phyloP scores from a whole-genome alignment of 2,329 filamentous ascomycete genomes.

The Neonectria punicea region DNA sequence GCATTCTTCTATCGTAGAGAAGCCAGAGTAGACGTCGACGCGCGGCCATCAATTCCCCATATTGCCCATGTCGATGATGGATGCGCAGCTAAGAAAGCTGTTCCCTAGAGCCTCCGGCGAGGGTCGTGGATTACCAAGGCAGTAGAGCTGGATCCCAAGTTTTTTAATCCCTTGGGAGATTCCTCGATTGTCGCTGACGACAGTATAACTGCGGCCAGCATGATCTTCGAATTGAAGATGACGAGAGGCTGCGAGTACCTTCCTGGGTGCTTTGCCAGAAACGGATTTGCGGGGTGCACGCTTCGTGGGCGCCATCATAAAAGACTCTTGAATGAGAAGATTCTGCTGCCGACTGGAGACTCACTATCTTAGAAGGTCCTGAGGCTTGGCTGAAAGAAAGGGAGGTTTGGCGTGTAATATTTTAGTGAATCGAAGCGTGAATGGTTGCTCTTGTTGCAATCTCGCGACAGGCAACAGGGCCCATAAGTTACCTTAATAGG shows the following conservation, averaged over 20 bases:
- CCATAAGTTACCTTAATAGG: not conserved
- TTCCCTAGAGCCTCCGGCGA: slow-evolving; percentile 2
- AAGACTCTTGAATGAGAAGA: too few relatives aligned
- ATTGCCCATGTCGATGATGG: not conserved
- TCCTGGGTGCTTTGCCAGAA: not conserved
- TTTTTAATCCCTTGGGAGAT: slow-evolving; percentile 1
- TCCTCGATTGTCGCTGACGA: not conserved
- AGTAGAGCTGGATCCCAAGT: slow-evolving; percentile 32
- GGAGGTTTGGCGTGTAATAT: not conserved
- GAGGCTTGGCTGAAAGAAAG: not conserved
- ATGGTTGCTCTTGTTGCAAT: too few relatives aligned
- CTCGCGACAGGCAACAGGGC: not conserved
- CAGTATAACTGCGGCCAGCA: slow-evolving; percentile 10
- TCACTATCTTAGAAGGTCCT: not conserved
- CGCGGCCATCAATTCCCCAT: slow-evolving; percentile 19
- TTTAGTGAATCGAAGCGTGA: not conserved
- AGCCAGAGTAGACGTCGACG: slow-evolving; percentile 23
- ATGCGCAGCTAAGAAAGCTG: not conserved
- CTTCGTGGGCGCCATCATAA: not conserved
- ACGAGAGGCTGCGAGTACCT: not conserved
- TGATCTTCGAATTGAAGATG: slow-evolving; percentile 50
- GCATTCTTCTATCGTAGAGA: slow-evolving; percentile 25
- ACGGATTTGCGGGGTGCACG: not conserved
- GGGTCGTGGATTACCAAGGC: slow-evolving; percentile 1
- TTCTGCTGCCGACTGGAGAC: too few relatives aligned